phyloP scores from a whole-genome alignment of 1,284 basidiomycete species.

The Agroathelia rolfsii region DNA sequence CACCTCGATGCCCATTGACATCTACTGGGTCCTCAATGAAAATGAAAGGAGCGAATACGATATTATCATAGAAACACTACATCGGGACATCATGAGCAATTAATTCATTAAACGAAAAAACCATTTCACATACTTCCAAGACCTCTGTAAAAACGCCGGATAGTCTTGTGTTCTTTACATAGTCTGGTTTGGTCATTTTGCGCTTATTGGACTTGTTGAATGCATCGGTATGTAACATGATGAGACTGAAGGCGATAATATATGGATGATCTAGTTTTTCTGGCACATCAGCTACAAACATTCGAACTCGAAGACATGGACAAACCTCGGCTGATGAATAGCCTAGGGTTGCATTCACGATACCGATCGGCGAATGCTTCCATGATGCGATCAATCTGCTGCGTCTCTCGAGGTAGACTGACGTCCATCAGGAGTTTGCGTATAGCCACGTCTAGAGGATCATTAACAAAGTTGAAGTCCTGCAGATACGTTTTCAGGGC shows the following conservation, averaged over 20 bases:
- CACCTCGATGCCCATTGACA: constrained; percentile 44
- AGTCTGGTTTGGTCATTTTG: constrained; percentile 94
- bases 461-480: constrained; percentile 72
- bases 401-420: constrained; percentile 88
- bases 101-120: constrained; percentile 5
- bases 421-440: constrained; percentile 89
- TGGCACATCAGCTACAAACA: constrained; percentile 1
- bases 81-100: constrained; percentile 8
- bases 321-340: constrained; percentile 74
- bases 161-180: constrained; percentile 83
- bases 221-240: constrained; percentile 97
- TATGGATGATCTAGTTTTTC: constrained; percentile 77
- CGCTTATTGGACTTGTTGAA: constrained; percentile 97
- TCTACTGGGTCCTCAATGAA: constrained; percentile 88
- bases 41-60: constrained; percentile 89
- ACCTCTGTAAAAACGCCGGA: constrained; percentile 81
- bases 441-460: constrained; percentile 88
- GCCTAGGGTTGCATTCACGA: constrained; percentile 70
- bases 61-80: constrained; percentile 95
- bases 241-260: constrained; percentile 93
- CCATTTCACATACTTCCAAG: constrained; percentile 57
- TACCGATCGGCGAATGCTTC: constrained; percentile 91
- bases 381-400: constrained; percentile 97
- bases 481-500: constrained; percentile 70
- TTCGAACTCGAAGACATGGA: constrained; percentile 5